Base-by-base conservation (phyloP, 768 basidiomycete species). In the Lactarius pseudohatsudake region DNA sequence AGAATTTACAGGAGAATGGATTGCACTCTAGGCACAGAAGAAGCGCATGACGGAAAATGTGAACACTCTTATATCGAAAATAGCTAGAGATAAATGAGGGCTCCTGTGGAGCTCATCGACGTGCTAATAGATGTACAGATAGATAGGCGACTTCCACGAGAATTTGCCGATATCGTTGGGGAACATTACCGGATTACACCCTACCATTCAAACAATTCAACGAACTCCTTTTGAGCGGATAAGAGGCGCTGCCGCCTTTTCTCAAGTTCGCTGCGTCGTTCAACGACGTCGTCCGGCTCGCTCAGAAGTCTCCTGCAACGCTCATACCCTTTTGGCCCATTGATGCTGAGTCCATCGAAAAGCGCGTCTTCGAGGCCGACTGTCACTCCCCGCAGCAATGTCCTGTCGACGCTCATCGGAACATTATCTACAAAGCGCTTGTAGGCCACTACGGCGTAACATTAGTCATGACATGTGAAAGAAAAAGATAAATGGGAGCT, bases 381-480 rank as follows among this genome's bases (percentile, higher is more conserved):
- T 6, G 32, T 55, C 7, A 85, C 64, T 0, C 86, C 87, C 7
- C 79, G 80, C 16, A 87, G 78, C 20, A 86, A 80, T 30, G 83
- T 81, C 50, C 79, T 72, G 67, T 88, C 86, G 64, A 88, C 83
- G 3, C 82, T 81, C 53, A 82, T 75, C 5, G 86, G 84, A 4
- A 83, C 70, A 65, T 78, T 77, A 47, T 84, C 84, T 5, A 72
- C 70, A 53, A 81, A 82, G 0, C 83, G 81, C 68, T 81, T 83
- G 70, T 81, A 82, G 0, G 81, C 75, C 7, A 84, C 82, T 89
- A 15, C 20, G 28, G 56, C n/a, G 6, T 57, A 62, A 59, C 28
- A 10, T 47, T 26, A 54, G 26, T 45, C 34, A 64, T 53, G 43
- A 55, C 58, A n/a, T 41, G 60, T 41, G 61, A 67, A 58, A 67